Base-by-base conservation (phyloP, 352 stramenopile species). In the Phytophthora kernoviae region DNA sequence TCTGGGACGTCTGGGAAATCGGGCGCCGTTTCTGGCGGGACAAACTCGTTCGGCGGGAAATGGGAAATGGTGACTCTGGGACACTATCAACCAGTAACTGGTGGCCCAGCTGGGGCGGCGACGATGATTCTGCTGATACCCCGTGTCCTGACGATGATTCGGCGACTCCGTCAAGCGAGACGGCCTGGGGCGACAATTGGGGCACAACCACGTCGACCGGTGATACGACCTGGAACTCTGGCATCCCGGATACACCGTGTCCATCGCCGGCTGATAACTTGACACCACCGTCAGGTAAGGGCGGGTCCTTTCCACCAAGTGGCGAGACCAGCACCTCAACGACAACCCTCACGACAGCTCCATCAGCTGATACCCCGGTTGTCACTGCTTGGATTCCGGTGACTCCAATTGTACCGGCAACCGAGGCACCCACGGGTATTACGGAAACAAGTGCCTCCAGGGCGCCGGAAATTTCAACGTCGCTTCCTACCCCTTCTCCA, bases 101-200 rank as follows among this genome's bases (percentile, higher is more conserved):
- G 41, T 47, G 41, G 41, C 20, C 41, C 15, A 27, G 21, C 21
- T 47, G 41, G 41, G 41, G 41, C 21, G 41, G 41, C 15, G 15
- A 43, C 41, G 41, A 26, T 45, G 39, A 47, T 47, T 47, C 41
- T 33, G 41, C 41, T 21, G 41, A 27, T 21, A 44, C 39, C 5
- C 39, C 39, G 39, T 44, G 39, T 21, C 1, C 41, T 33, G 22
- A 33, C 15, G 20, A 21, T 11, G 21, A 47, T 33, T 14, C 18
- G 27, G 18, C 5, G 17, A 18, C 41, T 32, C 41, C 41, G 20
- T 47, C 20, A 9, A 47, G 7, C 27, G 41, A 32, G 20, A 32
- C 41, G 18, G 15, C 10, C 20, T 47, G 41, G 41, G 15, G 41
- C 15, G 21, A 15, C 5, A 47, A 32, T 21, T 27, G 41, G 41